phyloP scores from a whole-genome alignment of 345 rosid genomes.

The Raphanus raphanistrum region DNA sequence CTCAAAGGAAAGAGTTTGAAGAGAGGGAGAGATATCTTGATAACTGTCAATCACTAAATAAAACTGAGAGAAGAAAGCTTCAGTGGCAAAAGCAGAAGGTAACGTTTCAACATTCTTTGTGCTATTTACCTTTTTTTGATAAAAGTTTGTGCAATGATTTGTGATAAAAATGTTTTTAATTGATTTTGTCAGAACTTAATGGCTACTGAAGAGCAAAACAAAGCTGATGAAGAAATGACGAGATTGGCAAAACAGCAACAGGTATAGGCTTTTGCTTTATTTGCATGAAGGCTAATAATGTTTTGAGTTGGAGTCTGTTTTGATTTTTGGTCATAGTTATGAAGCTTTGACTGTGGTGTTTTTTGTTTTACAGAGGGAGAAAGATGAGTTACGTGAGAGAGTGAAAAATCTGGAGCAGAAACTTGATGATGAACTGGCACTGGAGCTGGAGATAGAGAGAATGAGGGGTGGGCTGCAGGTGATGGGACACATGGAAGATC shows the following conservation, averaged over 20 bases:
- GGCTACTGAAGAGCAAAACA: constrained; percentile 74
- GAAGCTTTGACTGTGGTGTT: no score
- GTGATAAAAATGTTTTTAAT: neutral
- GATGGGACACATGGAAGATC: constrained; percentile 64
- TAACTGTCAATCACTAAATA: constrained; percentile 49
- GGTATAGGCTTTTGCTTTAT: constrained; percentile 39
- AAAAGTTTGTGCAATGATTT: neutral
- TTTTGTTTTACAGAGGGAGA: constrained; percentile 53
- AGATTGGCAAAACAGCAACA: constrained; percentile 67
- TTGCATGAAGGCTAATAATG: neutral
- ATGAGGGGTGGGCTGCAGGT: constrained; percentile 60
- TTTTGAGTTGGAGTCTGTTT: neutral
- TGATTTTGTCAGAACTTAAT: constrained; percentile 50
- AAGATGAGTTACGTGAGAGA: constrained; percentile 53
- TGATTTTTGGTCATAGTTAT: no score
- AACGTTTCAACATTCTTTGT: constrained; percentile 13
- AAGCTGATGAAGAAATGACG: constrained; percentile 54
- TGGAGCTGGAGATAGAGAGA: constrained; percentile 77
- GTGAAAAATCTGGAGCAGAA: constrained; percentile 53
- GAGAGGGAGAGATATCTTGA: constrained; percentile 51
- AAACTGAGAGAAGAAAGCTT: constrained; percentile 54
- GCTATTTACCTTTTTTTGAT: neutral
- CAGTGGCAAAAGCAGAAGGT: constrained; percentile 55
- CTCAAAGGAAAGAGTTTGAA: constrained; percentile 44
- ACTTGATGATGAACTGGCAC: constrained; percentile 67